phyloP scores from a whole-genome alignment of 1,284 basidiomycete species.

The Gastroboletus turbinatus region DNA sequence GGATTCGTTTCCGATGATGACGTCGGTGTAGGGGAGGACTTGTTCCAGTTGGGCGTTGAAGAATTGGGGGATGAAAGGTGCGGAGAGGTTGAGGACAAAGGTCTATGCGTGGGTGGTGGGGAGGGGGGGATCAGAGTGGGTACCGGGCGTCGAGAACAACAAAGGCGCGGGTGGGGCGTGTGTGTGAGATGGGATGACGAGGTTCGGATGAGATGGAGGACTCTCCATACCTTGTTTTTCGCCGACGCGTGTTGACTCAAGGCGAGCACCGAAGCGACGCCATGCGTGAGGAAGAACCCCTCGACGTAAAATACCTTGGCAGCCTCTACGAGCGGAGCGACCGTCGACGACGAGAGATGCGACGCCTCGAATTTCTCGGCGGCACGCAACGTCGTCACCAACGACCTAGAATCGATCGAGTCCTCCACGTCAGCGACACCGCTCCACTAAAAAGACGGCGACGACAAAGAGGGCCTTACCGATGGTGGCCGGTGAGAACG shows the following conservation, averaged over 20 bases:
- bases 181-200: neutral
- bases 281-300: conserved; percentile 98
- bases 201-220: neutral
- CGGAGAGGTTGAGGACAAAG: conserved; percentile 92
- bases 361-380: conserved; percentile 87
- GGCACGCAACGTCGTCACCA: conserved; percentile 87
- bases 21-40: conserved; percentile 80
- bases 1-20: conserved; percentile 92
- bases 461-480: conserved; percentile 42
- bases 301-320: conserved; percentile 94
- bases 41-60: conserved; percentile 82
- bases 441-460: neutral
- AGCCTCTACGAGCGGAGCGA: conserved; percentile 75
- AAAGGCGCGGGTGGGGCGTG: too few relatives aligned
- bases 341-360: conserved; percentile 77
- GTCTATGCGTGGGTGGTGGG: conserved; percentile 44
- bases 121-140: neutral
- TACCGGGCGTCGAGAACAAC: neutral
- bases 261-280: conserved; percentile 71
- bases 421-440: conserved; percentile 1
- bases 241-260: conserved; percentile 82
- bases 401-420: conserved; percentile 54
- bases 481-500: conserved; percentile 90
- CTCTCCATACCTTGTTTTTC: conserved; percentile 65
- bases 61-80: conserved; percentile 97